A percentile compares a stretch with the other conserved stretches of the same genome.
Conservation (phyloP, 179 eudicot species). For the Pouteria campechiana region DNA sequence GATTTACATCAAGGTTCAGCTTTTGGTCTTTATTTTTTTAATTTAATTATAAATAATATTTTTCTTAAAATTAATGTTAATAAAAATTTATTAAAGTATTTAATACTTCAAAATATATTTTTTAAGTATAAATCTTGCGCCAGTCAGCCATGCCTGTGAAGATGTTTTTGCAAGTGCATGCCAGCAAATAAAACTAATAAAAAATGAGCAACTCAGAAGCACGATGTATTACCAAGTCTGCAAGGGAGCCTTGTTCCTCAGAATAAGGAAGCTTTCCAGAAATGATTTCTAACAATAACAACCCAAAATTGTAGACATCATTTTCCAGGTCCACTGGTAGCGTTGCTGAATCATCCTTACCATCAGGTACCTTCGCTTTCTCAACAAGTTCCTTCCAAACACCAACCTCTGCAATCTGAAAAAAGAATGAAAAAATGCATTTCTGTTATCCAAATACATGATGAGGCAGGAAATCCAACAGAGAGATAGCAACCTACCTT, state of each 20-base stretch:
- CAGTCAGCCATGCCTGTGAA: no score
- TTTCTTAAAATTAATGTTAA: no score
- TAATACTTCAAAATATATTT: no score
- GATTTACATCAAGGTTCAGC: no score
- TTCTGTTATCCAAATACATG: no score
- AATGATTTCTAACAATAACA: conserved; percentile 71
- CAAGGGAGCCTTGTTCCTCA: conserved; percentile 53
- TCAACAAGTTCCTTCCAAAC: conserved; percentile 42
- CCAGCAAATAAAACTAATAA: no score
- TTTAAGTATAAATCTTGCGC: no score
- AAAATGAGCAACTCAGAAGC: background rate
- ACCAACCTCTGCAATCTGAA: conserved; percentile 47
- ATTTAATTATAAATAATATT: no score
- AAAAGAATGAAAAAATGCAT: conserved; percentile 7
- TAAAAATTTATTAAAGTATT: no score
- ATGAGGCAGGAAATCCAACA: background rate
- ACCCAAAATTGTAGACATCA: conserved; percentile 61
- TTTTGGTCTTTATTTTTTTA: no score
- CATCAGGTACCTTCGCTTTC: conserved; percentile 17
- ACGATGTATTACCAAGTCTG: conserved; percentile 48
- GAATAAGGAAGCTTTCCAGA: conserved; percentile 67
- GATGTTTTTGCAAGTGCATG: background rate
- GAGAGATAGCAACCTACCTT: conserved; percentile 33
- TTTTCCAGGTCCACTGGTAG: conserved; percentile 35
- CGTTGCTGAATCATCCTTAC: conserved; percentile 24